Conservation (phyloP, 164 flowering plant species). For the Tetrastigma voinierianum region DNA sequence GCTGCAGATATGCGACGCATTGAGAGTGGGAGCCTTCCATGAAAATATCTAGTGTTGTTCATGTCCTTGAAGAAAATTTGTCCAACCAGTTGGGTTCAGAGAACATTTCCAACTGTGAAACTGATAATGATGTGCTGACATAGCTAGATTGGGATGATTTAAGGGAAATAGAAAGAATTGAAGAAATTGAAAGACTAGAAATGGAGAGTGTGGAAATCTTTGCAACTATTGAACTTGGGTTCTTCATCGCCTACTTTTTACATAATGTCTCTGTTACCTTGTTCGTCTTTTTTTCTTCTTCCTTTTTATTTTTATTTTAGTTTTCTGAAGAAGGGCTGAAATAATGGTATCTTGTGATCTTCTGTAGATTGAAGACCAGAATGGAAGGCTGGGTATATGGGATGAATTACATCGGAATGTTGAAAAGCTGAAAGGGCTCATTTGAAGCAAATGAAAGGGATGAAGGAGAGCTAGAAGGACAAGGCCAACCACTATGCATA, state of each 20-base stretch:
- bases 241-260: neutral
- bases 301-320: neutral
- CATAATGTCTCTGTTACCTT: neutral
- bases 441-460: conserved; percentile 89
- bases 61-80: conserved; percentile 59
- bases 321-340: conserved; percentile 16
- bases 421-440: conserved; percentile 73
- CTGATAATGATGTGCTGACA: conserved; percentile 41
- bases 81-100: conserved; percentile 12
- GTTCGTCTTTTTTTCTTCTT: neutral
- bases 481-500: conserved; percentile 86
- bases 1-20: conserved; percentile 10
- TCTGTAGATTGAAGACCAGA: conserved; percentile 79
- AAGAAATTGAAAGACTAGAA: conserved; percentile 78
- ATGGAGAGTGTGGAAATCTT: conserved; percentile 47
- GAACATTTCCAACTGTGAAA: conserved; percentile 35
- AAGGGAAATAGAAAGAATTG: conserved; percentile 57
- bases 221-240: neutral
- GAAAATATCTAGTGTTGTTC: conserved; percentile 45
- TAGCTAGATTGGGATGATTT: conserved; percentile 65
- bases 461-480: conserved; percentile 98
- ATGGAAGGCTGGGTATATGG: conserved; percentile 72
- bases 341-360: conserved; percentile 9
- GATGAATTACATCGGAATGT: conserved; percentile 87
- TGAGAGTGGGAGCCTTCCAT: conserved; percentile 14